These are phyloP conservation scores for Alternaria angustiovoidea DNA, from an alignment of 2,329 filamentous ascomycete species.

Conservation along the genomic window DNA sequence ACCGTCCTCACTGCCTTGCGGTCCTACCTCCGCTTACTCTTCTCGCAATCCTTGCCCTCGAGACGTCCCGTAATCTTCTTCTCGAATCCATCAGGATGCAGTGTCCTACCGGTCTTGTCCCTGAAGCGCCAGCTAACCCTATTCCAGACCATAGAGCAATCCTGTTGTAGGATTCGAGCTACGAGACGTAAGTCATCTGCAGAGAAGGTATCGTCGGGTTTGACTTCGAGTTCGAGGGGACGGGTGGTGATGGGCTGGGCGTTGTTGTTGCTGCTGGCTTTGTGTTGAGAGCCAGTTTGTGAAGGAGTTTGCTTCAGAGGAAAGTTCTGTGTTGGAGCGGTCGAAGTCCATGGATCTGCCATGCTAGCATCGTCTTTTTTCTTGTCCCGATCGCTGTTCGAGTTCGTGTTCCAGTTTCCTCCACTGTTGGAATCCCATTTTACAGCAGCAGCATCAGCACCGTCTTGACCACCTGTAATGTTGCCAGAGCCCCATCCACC, in stretches of 20 bases:
- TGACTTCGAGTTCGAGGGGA: conserved; percentile 30
- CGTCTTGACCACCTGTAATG: accelerated
- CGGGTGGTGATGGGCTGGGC: background rate
- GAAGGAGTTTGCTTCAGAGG: conserved; percentile 13
- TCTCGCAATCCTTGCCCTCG: conserved; percentile 12
- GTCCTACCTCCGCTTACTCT: background rate
- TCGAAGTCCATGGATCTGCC: background rate
- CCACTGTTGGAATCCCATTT: no score
- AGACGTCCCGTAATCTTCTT: conserved; percentile 50
- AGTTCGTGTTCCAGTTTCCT: no score
- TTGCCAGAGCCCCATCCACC: no score
- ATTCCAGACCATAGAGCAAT: conserved; percentile 56
- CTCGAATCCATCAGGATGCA: conserved; percentile 55
- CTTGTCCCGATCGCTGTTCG: background rate
- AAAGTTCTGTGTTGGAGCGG: conserved; percentile 5
- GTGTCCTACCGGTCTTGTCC: conserved; percentile 58
- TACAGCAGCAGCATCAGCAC: accelerated
- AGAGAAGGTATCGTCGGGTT: conserved; percentile 40
- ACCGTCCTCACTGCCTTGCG: no score
- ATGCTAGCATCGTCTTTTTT: background rate
- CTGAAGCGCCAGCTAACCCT: conserved; percentile 58
- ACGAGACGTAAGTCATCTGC: conserved; percentile 52
- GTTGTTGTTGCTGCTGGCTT: background rate
- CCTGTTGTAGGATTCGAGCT: conserved; percentile 54
- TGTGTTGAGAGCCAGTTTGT: background rate